These are phyloP conservation scores for Amylostereum chailletii DNA, from an alignment of 1,284 basidiomycete species.

Conservation along the genomic window DNA sequence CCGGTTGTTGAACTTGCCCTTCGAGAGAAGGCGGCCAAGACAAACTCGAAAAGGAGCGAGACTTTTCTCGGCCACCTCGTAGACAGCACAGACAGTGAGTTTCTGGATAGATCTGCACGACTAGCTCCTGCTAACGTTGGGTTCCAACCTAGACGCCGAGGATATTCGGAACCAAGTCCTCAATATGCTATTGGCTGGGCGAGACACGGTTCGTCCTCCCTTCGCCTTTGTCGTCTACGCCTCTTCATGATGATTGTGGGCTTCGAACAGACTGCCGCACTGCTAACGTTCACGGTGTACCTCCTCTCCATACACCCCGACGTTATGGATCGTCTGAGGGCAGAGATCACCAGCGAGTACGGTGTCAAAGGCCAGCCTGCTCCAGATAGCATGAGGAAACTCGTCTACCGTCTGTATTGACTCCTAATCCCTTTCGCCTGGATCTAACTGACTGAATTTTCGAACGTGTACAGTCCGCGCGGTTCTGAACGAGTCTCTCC, in stretches of 20 bases:
- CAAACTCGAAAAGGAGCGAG: conserved; percentile 33
- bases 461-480: conserved; percentile 43
- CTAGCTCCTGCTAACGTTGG: neutral
- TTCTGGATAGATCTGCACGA: too few relatives aligned
- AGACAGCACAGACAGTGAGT: conserved; percentile 51
- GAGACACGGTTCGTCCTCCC: conserved; percentile 52
- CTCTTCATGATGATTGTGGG: neutral
- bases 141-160: conserved; percentile 17
- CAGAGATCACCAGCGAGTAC: conserved; percentile 49
- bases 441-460: neutral
- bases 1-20: conserved; percentile 50
- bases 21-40: conserved; percentile 32
- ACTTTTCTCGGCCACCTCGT: conserved; percentile 62
- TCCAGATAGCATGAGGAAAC: conserved; percentile 40
- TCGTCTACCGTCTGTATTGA: conserved; percentile 51
- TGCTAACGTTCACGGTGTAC: conserved; percentile 57
- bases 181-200: conserved; percentile 63
- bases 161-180: conserved; percentile 41
- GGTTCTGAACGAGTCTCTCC: conserved; percentile 64
- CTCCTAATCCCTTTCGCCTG: too few relatives aligned
- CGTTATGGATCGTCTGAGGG: conserved; percentile 42
- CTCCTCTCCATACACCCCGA: conserved; percentile 55
- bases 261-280: conserved; percentile 42
- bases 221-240: neutral
- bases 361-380: conserved; percentile 39